Conservation (phyloP, 2,329 filamentous ascomycete species). For the Aspergillus sp. region DNA sequence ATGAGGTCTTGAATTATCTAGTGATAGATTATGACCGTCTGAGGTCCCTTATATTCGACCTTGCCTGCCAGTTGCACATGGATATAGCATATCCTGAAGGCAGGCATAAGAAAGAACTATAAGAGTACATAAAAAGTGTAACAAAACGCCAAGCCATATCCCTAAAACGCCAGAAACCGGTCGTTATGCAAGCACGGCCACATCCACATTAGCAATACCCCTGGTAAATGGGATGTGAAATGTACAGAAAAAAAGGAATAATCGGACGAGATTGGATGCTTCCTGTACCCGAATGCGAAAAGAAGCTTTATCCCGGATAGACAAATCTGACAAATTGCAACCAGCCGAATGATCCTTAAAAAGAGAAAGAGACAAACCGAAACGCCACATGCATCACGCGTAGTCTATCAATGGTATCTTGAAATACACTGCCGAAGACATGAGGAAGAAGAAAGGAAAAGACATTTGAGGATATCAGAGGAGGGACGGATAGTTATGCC, state of each 20-base stretch:
- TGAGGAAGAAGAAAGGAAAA: constrained; percentile 2
- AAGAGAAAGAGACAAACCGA: constrained; percentile 1
- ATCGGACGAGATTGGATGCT: too few relatives aligned
- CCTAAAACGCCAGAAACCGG: not conserved
- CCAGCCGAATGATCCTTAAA: too few relatives aligned
- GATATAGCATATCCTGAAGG: too few relatives aligned
- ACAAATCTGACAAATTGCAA: too few relatives aligned
- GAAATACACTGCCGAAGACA: constrained; percentile 5
- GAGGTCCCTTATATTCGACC: too few relatives aligned
- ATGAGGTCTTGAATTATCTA: too few relatives aligned
- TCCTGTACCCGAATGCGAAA: not conserved
- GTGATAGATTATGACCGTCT: too few relatives aligned
- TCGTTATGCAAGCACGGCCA: not conserved
- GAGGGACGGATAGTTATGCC: not conserved
- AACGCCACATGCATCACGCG: constrained; percentile 11
- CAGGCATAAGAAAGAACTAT: not conserved
- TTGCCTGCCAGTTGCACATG: too few relatives aligned
- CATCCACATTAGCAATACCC: not conserved
- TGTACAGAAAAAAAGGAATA: not conserved
- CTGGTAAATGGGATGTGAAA: not conserved
- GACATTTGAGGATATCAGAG: not conserved
- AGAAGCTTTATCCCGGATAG: not conserved
- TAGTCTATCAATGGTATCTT: constrained; percentile 33
- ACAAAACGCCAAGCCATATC: not conserved
- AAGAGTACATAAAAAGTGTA: not conserved